A percentile compares a stretch with the other conserved stretches of the same genome.
These are phyloP conservation scores for Bisporella sp. DNA, from an alignment of 2,329 filamentous ascomycete genomes.

Conservation along the genomic window DNA sequence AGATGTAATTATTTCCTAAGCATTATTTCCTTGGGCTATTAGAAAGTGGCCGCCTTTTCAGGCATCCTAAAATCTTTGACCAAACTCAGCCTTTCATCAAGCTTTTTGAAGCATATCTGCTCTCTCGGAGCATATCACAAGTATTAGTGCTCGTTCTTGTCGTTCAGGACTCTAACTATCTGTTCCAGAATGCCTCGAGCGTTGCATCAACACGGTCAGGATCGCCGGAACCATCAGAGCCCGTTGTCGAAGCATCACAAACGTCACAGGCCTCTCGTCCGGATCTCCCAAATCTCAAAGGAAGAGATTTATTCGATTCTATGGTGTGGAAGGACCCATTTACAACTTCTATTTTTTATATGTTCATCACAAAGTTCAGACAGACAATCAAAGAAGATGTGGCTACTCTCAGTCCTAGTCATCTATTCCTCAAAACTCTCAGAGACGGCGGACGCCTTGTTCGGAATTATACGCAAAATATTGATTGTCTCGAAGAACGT, in stretches of 20 bases:
- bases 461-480: constrained; percentile 69
- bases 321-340: constrained; percentile 63
- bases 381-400: constrained; percentile 55
- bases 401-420: constrained; percentile 52
- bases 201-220: neutral
- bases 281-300: constrained; percentile 56
- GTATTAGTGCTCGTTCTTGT: no score
- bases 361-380: constrained; percentile 61
- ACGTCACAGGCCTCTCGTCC: constrained; percentile 1
- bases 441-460: constrained; percentile 62
- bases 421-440: constrained; percentile 62
- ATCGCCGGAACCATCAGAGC: constrained; percentile 17
- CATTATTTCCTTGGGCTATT: no score
- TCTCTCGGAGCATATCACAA: no score
- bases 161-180: neutral
- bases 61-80: no score
- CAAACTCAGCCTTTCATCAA: no score
- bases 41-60: no score
- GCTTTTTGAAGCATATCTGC: no score
- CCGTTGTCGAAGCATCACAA: neutral
- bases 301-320: constrained; percentile 64
- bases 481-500: constrained; percentile 65
- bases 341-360: constrained; percentile 65
- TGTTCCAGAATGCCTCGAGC: neutral
- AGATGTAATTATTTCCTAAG: no score